These are phyloP conservation scores for Candida adriatica DNA, from an alignment of 805 yeast species.

Conservation along the genomic window DNA sequence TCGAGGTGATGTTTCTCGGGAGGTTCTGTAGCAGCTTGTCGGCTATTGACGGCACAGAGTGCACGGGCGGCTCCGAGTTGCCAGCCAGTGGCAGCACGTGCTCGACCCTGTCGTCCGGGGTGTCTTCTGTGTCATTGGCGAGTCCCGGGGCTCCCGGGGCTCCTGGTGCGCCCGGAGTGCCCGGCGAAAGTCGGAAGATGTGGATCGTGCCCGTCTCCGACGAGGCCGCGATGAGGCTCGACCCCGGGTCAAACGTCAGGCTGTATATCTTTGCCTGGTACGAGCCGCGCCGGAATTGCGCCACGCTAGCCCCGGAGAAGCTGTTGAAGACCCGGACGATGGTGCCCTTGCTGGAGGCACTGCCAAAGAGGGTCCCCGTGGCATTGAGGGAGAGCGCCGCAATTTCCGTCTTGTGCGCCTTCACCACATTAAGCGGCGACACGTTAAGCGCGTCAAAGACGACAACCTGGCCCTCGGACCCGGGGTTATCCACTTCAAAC, in stretches of 20 bases:
- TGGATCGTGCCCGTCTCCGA: conserved; percentile 63
- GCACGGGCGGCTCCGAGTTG: neutral
- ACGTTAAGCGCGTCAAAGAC: conserved; percentile 71
- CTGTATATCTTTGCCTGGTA: conserved; percentile 51
- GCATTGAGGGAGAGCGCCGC: conserved; percentile 61
- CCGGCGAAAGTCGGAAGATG: conserved; percentile 39
- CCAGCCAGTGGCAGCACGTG: conserved; percentile 6
- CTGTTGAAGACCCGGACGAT: conserved; percentile 77
- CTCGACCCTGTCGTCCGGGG: conserved; percentile 11
- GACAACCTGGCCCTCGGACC: conserved; percentile 37
- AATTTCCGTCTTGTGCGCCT: conserved; percentile 78
- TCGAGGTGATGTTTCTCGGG: conserved; percentile 34
- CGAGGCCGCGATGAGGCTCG: conserved; percentile 46
- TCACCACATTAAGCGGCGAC: conserved; percentile 72
- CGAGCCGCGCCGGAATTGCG: conserved; percentile 79
- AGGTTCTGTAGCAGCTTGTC: conserved; percentile 21
- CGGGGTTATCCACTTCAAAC: conserved; percentile 3
- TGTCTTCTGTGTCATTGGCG: conserved; percentile 4
- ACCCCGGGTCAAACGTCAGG: conserved; percentile 43
- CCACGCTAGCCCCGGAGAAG: conserved; percentile 43
- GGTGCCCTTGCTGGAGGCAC: conserved; percentile 88
- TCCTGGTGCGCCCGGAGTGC: neutral
- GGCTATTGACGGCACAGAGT: conserved; percentile 19
- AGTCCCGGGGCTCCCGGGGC: neutral
- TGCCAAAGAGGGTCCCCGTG: conserved; percentile 77